Evolutionary conservation across 371 early-diverging fungal species (phyloP).

Genomic region (Globomyces sp.): DNA sequence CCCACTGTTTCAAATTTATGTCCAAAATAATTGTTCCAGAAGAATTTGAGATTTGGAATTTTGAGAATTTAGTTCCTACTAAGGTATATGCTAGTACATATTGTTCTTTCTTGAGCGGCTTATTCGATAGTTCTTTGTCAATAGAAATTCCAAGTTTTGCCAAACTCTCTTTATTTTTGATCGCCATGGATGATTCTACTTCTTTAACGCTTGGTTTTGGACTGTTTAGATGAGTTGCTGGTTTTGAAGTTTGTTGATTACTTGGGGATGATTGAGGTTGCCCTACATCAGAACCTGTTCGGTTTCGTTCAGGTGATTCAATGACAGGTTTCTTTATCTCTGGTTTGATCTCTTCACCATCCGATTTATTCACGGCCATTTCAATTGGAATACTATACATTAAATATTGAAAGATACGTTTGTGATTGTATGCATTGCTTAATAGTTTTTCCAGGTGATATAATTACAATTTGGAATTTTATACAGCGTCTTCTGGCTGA

Average conservation of each 20-base stretch:
- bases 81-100: not conserved
- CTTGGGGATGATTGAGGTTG: too few relatives aligned
- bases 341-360: not conserved
- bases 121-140: not conserved
- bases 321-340: not conserved
- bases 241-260: too few relatives aligned
- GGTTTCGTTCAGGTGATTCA: not conserved
- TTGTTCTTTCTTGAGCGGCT: not conserved
- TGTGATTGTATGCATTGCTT: slow-evolving; percentile 10
- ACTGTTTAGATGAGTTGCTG: too few relatives aligned
- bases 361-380: not conserved
- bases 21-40: slow-evolving; percentile 7
- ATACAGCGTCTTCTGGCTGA: slow-evolving; percentile 24
- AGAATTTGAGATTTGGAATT: slow-evolving; percentile 1
- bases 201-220: too few relatives aligned
- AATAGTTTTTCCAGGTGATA: slow-evolving; percentile 5
- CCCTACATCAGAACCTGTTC: too few relatives aligned
- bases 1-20: slow-evolving; percentile 14
- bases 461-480: slow-evolving; percentile 18
- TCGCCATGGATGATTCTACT: too few relatives aligned
- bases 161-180: too few relatives aligned
- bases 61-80: slow-evolving; percentile 1
- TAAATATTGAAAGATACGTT: not conserved
- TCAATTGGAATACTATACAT: slow-evolving; percentile 23
- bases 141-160: not conserved